Evolutionary conservation across 768 basidiomycete genomes (phyloP).

Genomic region (Melanogaster broomeanus): DNA sequence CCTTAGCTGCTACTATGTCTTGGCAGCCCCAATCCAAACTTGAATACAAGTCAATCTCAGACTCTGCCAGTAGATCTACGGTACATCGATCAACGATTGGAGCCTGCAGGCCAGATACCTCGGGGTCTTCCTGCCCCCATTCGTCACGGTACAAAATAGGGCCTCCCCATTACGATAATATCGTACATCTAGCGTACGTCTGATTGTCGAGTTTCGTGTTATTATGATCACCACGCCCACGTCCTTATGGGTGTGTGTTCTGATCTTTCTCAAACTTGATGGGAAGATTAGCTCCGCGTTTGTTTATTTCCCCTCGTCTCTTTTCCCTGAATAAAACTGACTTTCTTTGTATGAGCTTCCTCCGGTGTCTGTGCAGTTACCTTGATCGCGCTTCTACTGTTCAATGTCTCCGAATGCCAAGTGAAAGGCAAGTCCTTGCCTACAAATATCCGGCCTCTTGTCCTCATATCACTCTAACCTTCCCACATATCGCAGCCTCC

Average conservation of each 20-base stretch:
- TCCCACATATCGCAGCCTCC: conserved; percentile 2
- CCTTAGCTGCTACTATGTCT: too few species aligned
- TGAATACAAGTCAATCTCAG: too few species aligned
- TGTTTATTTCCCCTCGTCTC: conserved; percentile 8
- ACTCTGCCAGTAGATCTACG: too few species aligned
- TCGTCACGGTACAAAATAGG: conserved; percentile 5
- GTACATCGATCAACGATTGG: too few species aligned
- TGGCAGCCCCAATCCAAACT: too few species aligned
- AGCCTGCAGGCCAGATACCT: too few species aligned
- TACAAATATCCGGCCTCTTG: conserved; percentile 30
- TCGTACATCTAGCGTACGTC: too few species aligned
- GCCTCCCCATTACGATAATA: conserved; percentile 3
- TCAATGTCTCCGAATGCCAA: conserved; percentile 20
- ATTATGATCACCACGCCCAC: conserved; percentile 18
- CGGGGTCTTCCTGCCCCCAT: not conserved
- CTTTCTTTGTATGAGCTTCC: conserved; percentile 14
- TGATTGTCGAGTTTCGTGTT: conserved; percentile 1
- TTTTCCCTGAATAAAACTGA: conserved; percentile 11
- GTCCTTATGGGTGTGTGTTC: conserved; percentile 20
- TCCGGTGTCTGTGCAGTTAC: conserved; percentile 11
- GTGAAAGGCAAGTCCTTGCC: conserved; percentile 7
- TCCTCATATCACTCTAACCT: not conserved
- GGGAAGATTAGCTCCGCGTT: conserved; percentile 14
- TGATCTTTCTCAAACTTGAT: conserved; percentile 17
- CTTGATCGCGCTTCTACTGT: conserved; percentile 1